Conservation (phyloP, 2,329 filamentous ascomycete species). For the Dactylellina drechsleri region DNA sequence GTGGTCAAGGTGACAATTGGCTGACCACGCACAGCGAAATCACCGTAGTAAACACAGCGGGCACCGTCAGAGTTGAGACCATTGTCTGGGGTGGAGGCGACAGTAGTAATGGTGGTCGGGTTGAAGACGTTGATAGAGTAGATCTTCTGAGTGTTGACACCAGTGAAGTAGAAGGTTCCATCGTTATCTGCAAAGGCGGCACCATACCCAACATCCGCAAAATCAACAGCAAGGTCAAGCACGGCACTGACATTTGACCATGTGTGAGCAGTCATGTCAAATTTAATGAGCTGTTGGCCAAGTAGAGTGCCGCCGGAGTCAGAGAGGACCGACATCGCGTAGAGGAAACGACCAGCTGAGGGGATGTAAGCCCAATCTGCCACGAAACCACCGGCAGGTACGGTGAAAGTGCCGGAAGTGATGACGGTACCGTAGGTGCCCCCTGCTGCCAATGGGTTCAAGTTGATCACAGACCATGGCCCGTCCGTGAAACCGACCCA, state of each 20-base stretch:
- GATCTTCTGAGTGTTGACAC: neutral
- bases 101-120: neutral
- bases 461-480: neutral
- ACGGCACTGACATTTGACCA: neutral
- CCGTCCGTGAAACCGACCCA: neutral
- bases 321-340: neutral
- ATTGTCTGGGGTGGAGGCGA: neutral
- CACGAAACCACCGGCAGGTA: neutral
- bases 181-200: neutral
- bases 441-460: neutral
- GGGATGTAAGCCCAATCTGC: slow-evolving; percentile 1
- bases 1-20: neutral
- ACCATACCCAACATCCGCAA: neutral
- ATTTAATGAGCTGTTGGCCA: neutral
- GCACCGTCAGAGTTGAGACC: slow-evolving; percentile 3
- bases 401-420: neutral
- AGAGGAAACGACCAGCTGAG: neutral
- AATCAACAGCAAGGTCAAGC: neutral
- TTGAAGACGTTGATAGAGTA: neutral
- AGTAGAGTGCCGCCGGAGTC: neutral
- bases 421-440: neutral
- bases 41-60: neutral
- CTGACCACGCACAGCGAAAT: no score
- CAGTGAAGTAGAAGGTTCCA: neutral
- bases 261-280: neutral